Evolutionary conservation across 768 basidiomycete species (phyloP), one percentile per base, ranked within the genome.

Genomic region (Hemileccinum rubropunctum): DNA sequence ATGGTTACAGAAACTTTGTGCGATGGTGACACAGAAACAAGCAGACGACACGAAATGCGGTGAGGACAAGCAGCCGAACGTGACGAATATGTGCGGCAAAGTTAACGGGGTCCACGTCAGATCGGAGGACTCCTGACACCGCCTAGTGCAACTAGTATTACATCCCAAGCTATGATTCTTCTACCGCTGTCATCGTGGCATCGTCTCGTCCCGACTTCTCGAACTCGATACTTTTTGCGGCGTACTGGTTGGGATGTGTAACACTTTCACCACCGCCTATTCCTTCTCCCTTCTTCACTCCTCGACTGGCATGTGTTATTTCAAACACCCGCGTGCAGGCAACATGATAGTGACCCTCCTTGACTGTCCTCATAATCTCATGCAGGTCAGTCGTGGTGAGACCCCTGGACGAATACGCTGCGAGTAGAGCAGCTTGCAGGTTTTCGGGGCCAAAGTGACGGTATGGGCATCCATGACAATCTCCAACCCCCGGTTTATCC

Each of bases 311-410:
- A 66, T 98, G 95, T 21, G 94, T 97, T 26, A 97, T 77, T 72
- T 99, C 97, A 68, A 93, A 99, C 18, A 98, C 92, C 20, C 95
- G 80, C 9, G 97, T 98, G 71, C 97, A 99, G 7, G 95, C 95
- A 39, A 98, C 88, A 65, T 99, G 95, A 66, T 84, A 95, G 65
- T 95, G 93, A 3, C 78, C 74, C 15, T 75, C 76, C 63, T 90
- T 91, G 43, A 95, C 90, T 3, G 78, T 81, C 42, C 75, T 75
- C 75, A 91, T 79, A 51, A 98, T 81, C 65, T 98, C 97, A 13
- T 82, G 80, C 52, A 95, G 69, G 61, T 98, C 91, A 1, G 74
- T 67, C 6, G 80, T 71, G 6, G 79, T 78, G 28, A 92, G 73
- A 14, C 88, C 86, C 52, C 78, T 78, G 6, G 76, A 71, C 14